These are phyloP conservation scores for Tubosaeta brunneosetosa DNA, from an alignment of 768 basidiomycete species.

Conservation along the genomic window DNA sequence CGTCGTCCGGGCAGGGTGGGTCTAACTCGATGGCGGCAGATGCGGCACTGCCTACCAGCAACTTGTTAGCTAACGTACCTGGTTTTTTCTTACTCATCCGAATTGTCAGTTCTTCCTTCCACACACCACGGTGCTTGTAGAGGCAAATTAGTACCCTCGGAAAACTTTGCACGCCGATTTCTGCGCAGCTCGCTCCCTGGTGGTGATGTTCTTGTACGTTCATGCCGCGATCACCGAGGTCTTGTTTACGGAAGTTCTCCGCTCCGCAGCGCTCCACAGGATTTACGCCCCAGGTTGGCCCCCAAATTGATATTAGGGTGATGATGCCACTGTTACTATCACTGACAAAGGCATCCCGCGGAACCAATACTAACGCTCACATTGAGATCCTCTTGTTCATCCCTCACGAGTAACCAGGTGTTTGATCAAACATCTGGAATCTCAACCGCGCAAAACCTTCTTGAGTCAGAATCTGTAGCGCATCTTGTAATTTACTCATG, in stretches of 20 bases:
- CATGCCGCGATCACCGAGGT: neutral
- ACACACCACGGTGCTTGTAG: neutral
- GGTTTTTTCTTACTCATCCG: neutral
- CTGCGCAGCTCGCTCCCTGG: neutral
- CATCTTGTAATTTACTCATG: neutral
- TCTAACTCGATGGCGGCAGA: neutral
- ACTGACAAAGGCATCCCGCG: neutral
- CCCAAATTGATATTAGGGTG: neutral
- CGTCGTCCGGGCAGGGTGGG: too few relatives aligned
- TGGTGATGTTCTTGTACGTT: neutral
- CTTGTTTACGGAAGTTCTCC: neutral
- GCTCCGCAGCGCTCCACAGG: slow-evolving; percentile 17
- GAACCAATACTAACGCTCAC: neutral
- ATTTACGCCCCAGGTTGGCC: slow-evolving; percentile 3
- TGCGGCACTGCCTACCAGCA: neutral
- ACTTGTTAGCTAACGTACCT: neutral
- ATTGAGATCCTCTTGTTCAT: neutral
- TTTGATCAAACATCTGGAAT: neutral
- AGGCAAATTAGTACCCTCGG: neutral
- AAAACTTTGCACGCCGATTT: neutral
- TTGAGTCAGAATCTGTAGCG: neutral
- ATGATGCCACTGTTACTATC: neutral
- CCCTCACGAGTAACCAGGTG: neutral
- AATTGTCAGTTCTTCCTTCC: neutral
- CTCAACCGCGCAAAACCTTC: neutral